A percentile compares a stretch with the other conserved stretches of the same genome.
phyloP scores from a whole-genome alignment of 345 rosid species.

The Abelmoschus esculentus region DNA sequence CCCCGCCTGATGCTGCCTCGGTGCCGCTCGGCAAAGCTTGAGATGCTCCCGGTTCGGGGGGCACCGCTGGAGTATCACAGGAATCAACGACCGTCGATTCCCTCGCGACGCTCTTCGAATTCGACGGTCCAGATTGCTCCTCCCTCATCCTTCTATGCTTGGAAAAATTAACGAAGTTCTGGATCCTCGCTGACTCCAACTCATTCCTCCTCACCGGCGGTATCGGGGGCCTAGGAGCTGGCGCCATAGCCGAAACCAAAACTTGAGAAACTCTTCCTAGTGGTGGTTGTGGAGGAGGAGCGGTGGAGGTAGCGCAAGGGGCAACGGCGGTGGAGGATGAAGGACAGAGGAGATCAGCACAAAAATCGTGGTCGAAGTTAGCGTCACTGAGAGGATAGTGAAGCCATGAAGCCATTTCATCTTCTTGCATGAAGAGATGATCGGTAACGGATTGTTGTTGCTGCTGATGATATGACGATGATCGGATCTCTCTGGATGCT shows the following conservation, averaged over 20 bases:
- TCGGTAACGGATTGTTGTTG: constrained; percentile 25
- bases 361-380: constrained; percentile 56
- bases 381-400: constrained; percentile 53
- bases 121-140: constrained; percentile 41
- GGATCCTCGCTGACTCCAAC: constrained; percentile 17
- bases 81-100: constrained; percentile 66
- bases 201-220: constrained; percentile 36
- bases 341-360: constrained; percentile 51
- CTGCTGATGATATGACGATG: neutral
- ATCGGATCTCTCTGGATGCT: constrained; percentile 16
- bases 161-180: constrained; percentile 56
- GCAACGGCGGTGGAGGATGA: constrained; percentile 22
- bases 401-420: constrained; percentile 91
- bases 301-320: neutral
- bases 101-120: constrained; percentile 32
- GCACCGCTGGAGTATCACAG: constrained; percentile 37
- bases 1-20: constrained; percentile 22
- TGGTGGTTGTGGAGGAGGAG: constrained; percentile 1
- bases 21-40: constrained; percentile 20
- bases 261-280: constrained; percentile 15
- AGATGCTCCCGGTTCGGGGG: constrained; percentile 30
- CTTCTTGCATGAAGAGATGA: constrained; percentile 76
- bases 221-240: constrained; percentile 41
- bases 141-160: constrained; percentile 29
- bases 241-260: constrained; percentile 2